Base-by-base conservation (phyloP, 805 yeast species). In the Tanozyma kutaoensis region DNA sequence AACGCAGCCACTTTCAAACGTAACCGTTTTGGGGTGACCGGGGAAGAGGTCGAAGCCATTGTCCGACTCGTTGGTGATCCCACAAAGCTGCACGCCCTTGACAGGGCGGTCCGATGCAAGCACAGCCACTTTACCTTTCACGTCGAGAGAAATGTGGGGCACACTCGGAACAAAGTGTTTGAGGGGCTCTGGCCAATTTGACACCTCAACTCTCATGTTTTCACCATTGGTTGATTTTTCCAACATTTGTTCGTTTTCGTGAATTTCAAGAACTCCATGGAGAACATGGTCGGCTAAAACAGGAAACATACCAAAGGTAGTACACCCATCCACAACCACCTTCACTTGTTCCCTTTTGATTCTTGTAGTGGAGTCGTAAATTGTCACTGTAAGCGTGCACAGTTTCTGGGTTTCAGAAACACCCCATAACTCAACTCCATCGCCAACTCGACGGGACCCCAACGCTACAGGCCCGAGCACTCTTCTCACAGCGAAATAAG, bases 121-220 rank as follows among this genome's bases (percentile, higher is more conserved):
- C 8, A 20, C 31, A 5, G 56, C 36, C 13, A 28, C 24, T 6
- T 47, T 58, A 11, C 45, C 45, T 2, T 34, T 35, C 8, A 49
- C 48, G 10, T 34, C 32, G 12, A 41, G 21, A 4, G 36, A 24
- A 4, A 52, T 50, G 2, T 37, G 16, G 15, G 52, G 29, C 11
- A 34, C 38, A 4, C 57, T 50, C 31, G 60, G 51, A 12, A 40
- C 39, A 15, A 58, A 39, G 36, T 57, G 48, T 32, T 62, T 62
- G 24, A 62, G 37, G 4, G 66, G 66, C 37, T 67, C 70, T 1
- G 72, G 72, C 72, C 72, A 66, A 35, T 63, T 66, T 5, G 50
- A 44, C 6, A 54, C 49, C 24, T 52, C 36, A 5, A 56, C 50
- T 18, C 61, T 33, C 4, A 43, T 31, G 2, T 37, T 20, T 20